A percentile compares a stretch with the other conserved stretches of the same genome.
phyloP scores from a whole-genome alignment of 1,284 basidiomycete species.

The Sporisorium reilianum region DNA sequence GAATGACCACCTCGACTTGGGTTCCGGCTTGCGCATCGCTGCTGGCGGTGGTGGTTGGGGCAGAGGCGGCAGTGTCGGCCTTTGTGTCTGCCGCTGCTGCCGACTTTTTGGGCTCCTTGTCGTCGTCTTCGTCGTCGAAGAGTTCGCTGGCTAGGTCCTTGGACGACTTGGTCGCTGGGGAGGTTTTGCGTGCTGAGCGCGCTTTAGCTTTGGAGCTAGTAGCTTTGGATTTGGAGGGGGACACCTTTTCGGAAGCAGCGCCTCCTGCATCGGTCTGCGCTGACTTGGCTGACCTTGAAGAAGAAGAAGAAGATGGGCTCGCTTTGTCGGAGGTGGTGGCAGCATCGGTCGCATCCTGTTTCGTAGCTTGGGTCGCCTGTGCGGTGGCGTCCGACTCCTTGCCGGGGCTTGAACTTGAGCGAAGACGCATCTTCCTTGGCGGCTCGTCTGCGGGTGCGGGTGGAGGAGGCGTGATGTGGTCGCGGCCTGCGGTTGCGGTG shows the following conservation, averaged over 20 bases:
- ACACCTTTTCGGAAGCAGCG: neutral
- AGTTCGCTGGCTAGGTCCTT: constrained; percentile 27
- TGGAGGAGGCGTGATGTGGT: constrained; percentile 9
- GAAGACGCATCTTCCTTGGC: constrained; percentile 17
- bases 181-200: constrained; percentile 3
- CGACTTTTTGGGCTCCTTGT: neutral
- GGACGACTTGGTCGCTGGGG: constrained; percentile 1
- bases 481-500: constrained; percentile 9
- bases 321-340: neutral
- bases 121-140: constrained; percentile 20
- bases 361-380: neutral
- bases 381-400: constrained; percentile 13
- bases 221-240: neutral
- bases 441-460: constrained; percentile 6
- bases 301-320: neutral
- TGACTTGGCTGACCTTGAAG: no score
- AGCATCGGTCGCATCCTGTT: neutral
- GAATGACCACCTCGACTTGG: neutral
- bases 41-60: neutral
- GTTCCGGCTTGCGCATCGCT: neutral
- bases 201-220: neutral
- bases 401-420: constrained; percentile 20
- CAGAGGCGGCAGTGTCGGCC: neutral
- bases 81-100: neutral
- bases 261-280: no score